Base-by-base conservation (phyloP, 2,329 filamentous ascomycete species). In the Ophiocordyceps camponoti-saundersi region DNA sequence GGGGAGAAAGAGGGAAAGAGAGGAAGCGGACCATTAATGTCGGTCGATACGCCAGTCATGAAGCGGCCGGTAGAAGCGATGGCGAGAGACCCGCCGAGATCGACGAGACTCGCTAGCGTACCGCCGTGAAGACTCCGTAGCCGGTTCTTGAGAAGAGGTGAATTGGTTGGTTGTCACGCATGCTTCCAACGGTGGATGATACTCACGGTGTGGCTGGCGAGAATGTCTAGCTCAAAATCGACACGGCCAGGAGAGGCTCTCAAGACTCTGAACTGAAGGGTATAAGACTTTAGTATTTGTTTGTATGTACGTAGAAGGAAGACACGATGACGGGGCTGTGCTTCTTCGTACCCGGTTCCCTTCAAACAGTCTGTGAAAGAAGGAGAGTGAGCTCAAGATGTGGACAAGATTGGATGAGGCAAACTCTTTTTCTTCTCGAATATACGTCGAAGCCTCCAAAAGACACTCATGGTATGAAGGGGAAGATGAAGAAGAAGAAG, bases 111-210 rank as follows among this genome's bases (percentile, higher is more conserved):
- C 3, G 85, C 85, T 26, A 90, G 79, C 0, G 84, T 85, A 4
- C 85, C 85, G 18, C 85, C 85, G 55, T 90, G 85, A 26, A 89
- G 72, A 34, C 82, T 88, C 46, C 79, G 74, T 0, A 90, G 68
- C 1, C 85, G 79, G 57, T 90, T 90, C 82, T 88, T 21, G 0
- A 0, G 6, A 4, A 0, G 10, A 8, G 5, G 8, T 26, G 23
- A 26, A 26, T 26, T 26, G 5, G 23, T n/a, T n/a, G n/a, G 4
- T 8, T 4, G 4, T 1, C 7, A 47, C 20, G 45, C 23, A 3
- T 2, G n/a, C 3, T 3, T 7, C 13, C 5, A 3, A 20, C 4
- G 13, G 20, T 26, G 5, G 23, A 15, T 2, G 6, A 45, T 16
- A 20, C 70, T 49, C 58, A 86, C 83, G 1, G 83, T 88, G 56